Evolutionary conservation across 495 filamentous ascomycete species (phyloP).

Genomic region (Lindgomyces ingoldianus): DNA sequence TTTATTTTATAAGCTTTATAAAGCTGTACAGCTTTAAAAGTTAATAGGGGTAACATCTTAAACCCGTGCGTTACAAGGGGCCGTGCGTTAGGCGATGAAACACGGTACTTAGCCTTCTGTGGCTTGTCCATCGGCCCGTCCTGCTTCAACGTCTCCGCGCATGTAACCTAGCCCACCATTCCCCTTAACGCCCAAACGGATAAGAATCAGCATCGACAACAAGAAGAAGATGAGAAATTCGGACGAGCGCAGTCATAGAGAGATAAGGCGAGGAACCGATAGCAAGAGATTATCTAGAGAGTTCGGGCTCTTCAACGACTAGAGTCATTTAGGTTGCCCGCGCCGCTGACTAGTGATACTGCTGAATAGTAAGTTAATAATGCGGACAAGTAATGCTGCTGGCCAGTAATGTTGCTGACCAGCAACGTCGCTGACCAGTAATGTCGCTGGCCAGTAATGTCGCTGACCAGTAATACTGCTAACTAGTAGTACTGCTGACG

Average conservation of each 20-base stretch:
- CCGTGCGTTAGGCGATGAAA: too few species aligned
- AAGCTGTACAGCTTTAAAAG: too few species aligned
- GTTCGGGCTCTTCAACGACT: background rate
- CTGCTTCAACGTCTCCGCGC: background rate
- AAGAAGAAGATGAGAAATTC: background rate
- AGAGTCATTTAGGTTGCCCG: background rate
- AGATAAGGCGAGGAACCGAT: background rate
- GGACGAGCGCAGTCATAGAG: background rate
- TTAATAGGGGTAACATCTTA: too few species aligned
- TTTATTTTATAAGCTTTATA: too few species aligned
- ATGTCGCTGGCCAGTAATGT: background rate
- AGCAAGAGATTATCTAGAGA: background rate
- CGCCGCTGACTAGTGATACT: background rate
- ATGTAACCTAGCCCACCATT: background rate
- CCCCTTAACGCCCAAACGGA: background rate
- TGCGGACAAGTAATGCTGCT: background rate
- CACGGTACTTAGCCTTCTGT: background rate
- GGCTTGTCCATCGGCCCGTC: background rate
- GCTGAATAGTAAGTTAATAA: background rate
- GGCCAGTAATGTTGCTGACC: background rate
- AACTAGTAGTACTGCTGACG: background rate
- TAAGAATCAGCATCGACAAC: background rate
- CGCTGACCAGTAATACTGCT: background rate
- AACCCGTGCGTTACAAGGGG: too few species aligned
- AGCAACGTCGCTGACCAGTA: background rate